Percentiles rank a stretch among this genome's conserved stretches.
Evolutionary conservation across 177 flowering plant genomes (phyloP).

Genomic region (Vitis hybrid): DNA sequence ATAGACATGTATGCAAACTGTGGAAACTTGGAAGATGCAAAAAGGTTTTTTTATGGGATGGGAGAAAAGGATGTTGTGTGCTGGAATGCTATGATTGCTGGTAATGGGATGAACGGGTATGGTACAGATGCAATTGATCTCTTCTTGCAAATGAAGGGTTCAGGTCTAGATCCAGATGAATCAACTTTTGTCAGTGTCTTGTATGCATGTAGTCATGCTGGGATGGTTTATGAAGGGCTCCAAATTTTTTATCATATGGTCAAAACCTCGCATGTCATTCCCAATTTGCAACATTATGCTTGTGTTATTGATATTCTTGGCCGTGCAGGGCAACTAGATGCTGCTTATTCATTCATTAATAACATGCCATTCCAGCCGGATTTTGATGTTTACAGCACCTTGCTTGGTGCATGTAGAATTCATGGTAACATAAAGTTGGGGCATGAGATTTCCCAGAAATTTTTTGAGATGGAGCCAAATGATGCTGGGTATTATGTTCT

Average conservation of each 20-base stretch:
- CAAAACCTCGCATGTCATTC: slow-evolving; percentile 16
- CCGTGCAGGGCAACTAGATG: slow-evolving; percentile 37
- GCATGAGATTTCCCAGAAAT: slow-evolving; percentile 22
- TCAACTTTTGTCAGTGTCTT: slow-evolving; percentile 36
- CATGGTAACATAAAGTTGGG: slow-evolving; percentile 32
- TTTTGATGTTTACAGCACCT: slow-evolving; percentile 28
- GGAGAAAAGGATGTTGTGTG: slow-evolving; percentile 33
- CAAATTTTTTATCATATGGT: slow-evolving; percentile 24
- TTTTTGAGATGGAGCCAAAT: slow-evolving; percentile 30
- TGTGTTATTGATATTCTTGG: slow-evolving; percentile 45
- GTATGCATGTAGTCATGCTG: slow-evolving; percentile 47
- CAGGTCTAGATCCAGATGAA: slow-evolving; percentile 27
- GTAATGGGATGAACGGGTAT: slow-evolving; percentile 37
- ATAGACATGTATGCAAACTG: slow-evolving; percentile 51
- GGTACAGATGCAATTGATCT: slow-evolving; percentile 33
- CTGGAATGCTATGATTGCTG: slow-evolving; percentile 50
- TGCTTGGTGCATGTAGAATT: slow-evolving; percentile 39
- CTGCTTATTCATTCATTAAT: slow-evolving; percentile 28
- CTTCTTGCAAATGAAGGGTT: slow-evolving; percentile 29
- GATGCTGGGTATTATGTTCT: slow-evolving; percentile 43
- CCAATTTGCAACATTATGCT: slow-evolving; percentile 35
- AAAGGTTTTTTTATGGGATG: slow-evolving; percentile 27
- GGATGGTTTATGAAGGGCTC: slow-evolving; percentile 36
- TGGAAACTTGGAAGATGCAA: slow-evolving; percentile 32
- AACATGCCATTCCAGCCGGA: slow-evolving; percentile 30